These are phyloP conservation scores for Skeletonema marinoi DNA, from an alignment of 108 stramenopile genomes.

Conservation along the genomic window DNA sequence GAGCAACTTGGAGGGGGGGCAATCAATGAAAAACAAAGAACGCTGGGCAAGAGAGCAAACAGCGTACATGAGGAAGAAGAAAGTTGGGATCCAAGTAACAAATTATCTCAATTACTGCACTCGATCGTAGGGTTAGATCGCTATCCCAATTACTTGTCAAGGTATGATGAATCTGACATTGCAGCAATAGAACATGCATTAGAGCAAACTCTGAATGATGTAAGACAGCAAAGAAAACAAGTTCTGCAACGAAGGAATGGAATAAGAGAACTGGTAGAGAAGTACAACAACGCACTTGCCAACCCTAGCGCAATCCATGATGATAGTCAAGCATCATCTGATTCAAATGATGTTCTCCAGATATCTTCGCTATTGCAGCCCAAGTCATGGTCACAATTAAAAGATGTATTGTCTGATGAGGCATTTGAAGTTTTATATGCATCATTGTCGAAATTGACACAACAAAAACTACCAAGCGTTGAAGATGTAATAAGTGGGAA, in stretches of 20 bases:
- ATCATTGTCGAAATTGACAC: slow-evolving; percentile 23
- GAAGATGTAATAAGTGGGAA: slow-evolving; percentile 57
- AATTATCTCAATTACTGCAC: slow-evolving; percentile 70
- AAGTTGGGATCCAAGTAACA: slow-evolving; percentile 48
- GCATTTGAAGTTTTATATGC: slow-evolving; percentile 37
- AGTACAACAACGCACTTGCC: slow-evolving; percentile 16
- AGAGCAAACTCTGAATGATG: slow-evolving; percentile 52
- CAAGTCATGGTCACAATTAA: slow-evolving; percentile 31
- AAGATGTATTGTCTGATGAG: slow-evolving; percentile 23
- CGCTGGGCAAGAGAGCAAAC: not conserved
- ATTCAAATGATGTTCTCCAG: slow-evolving; percentile 7
- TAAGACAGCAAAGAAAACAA: slow-evolving; percentile 48
- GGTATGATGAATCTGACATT: slow-evolving; percentile 59
- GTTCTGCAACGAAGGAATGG: slow-evolving; percentile 29
- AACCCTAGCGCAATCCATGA: slow-evolving; percentile 6
- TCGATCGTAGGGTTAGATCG: slow-evolving; percentile 81
- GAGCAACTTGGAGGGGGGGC: slow-evolving; percentile 61
- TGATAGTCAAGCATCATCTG: not conserved
- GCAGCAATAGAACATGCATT: slow-evolving; percentile 58
- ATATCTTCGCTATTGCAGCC: slow-evolving; percentile 30
- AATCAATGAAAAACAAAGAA: slow-evolving; percentile 81
- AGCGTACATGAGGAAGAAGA: not conserved
- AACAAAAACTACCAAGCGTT: slow-evolving; percentile 37
- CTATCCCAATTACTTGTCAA: slow-evolving; percentile 76
- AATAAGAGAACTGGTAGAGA: slow-evolving; percentile 27